Base-by-base conservation (phyloP, 2,329 filamentous ascomycete genomes). In the Seiridium unicorne region DNA sequence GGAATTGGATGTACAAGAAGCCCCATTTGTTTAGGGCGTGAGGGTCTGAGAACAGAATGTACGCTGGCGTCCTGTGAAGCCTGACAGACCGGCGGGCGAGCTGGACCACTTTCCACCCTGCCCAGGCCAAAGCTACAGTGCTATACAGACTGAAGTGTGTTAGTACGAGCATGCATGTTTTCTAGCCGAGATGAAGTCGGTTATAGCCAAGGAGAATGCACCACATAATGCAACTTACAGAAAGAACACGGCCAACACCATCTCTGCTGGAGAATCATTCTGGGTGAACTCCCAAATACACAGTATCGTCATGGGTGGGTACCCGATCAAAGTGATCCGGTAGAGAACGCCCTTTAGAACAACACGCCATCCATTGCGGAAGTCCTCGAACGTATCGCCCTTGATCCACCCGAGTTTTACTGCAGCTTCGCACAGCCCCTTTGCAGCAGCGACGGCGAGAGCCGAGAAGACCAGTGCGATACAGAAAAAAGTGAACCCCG, bases 41-140 rank as follows among this genome's bases (percentile, higher is more conserved):
- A n/a, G 93, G 93, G 70, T 98, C 93, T 2, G 94, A 97, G 79
- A 96, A 98, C 63, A 98, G 87, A 68, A 97, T 97, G 76, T 97
- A 97, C 35, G 93, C 94, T 34, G 94, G 93, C 79, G 97, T 97
- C 78, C 94, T 93, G 82, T 97, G 93, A 87, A 97, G 92, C 60
- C 84, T 78, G 64, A 96, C 90, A 38, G 93, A 97, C 68, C 92
- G 90, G 71, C 92, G 92, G 40, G 93, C 94, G 64, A 98, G 90
- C 58, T 87, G 86, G 68, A 96, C 91, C 64, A 98, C 92, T 81
- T 97, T 97, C 78, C 86, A 89, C 0, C 92, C 88, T 51, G 93
- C 94, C 91, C 92, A 97, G 31, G 79, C 88, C 40, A 98, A 84
- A 38, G 93, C 91, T 57, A 83, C 81, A 44, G 89, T 80, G 82